A percentile compares a stretch with the other conserved stretches of the same genome.
Conservation (phyloP, 352 stramenopile species). For the Phytopythium helicoides region DNA sequence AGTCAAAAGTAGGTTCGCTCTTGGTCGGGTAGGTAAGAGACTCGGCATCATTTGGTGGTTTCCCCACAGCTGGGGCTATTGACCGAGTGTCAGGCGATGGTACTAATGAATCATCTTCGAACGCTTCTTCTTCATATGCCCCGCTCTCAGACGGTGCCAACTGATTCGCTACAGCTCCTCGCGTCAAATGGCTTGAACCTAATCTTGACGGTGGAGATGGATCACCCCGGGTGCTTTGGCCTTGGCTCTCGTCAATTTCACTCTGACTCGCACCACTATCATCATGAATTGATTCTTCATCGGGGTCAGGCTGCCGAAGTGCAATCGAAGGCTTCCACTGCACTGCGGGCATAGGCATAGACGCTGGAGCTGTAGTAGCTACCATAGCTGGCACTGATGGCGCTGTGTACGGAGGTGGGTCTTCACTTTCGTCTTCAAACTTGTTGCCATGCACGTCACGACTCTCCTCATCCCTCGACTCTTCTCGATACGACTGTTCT, state of each 20-base stretch:
- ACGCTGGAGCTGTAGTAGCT: background rate
- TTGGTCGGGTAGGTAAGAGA: too few relatives aligned
- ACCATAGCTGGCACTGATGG: background rate
- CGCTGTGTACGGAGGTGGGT: background rate
- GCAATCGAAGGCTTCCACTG: background rate
- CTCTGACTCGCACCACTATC: constrained; percentile 37
- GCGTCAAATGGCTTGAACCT: background rate
- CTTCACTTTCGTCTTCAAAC: too few relatives aligned
- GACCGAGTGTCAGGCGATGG: background rate
- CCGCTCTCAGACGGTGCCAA: constrained; percentile 4
- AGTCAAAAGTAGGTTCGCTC: constrained; percentile 45
- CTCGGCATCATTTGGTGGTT: too few relatives aligned
- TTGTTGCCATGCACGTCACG: too few relatives aligned
- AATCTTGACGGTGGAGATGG: background rate
- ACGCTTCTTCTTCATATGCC: constrained; percentile 46
- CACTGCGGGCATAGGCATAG: background rate
- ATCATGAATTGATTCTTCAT: constrained; percentile 16
- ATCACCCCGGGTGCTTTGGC: too few relatives aligned
- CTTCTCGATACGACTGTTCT: too few relatives aligned
- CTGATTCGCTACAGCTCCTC: background rate
- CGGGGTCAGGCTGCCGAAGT: background rate
- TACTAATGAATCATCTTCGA: constrained; percentile 42
- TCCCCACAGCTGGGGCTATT: too few relatives aligned
- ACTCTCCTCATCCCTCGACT: too few relatives aligned
- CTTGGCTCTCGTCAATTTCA: constrained; percentile 17